These are phyloP conservation scores for Phytophthora macrochlamydospora DNA, from an alignment of 352 stramenopile species.

Conservation along the genomic window DNA sequence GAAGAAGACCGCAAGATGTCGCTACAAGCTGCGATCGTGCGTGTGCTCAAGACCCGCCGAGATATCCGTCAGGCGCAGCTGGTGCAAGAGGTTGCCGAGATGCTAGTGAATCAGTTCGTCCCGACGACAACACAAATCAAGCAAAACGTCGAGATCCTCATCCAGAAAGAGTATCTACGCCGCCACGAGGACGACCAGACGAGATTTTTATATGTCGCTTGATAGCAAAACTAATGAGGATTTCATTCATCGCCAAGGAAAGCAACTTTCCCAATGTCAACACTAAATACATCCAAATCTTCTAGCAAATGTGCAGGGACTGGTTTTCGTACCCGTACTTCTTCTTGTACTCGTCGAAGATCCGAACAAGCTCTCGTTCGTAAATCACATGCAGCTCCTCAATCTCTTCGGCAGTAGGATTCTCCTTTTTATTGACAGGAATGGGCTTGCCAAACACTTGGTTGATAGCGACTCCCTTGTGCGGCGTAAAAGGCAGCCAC, in stretches of 20 bases:
- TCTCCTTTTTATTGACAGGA: slow-evolving; percentile 54
- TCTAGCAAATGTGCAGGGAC: slow-evolving; percentile 62
- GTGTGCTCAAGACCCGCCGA: slow-evolving; percentile 81
- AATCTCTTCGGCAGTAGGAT: slow-evolving; percentile 67
- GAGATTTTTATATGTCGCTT: slow-evolving; percentile 78
- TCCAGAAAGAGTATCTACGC: slow-evolving; percentile 85
- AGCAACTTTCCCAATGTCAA: slow-evolving; percentile 1
- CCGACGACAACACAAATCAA: slow-evolving; percentile 63
- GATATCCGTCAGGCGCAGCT: slow-evolving; percentile 74
- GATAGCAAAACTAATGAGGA: slow-evolving; percentile 16
- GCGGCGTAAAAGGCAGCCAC: slow-evolving; percentile 57
- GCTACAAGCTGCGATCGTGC: slow-evolving; percentile 83
- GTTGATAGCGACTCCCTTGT: slow-evolving; percentile 64
- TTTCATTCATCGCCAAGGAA: slow-evolving; percentile 14
- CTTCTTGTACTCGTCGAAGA: slow-evolving; percentile 87
- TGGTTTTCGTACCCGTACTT: slow-evolving; percentile 70
- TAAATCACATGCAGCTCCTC: slow-evolving; percentile 73
- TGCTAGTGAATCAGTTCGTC: slow-evolving; percentile 80
- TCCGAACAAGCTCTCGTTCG: slow-evolving; percentile 67
- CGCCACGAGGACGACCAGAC: slow-evolving; percentile 65
- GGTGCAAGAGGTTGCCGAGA: slow-evolving; percentile 66
- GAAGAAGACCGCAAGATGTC: slow-evolving; percentile 90
- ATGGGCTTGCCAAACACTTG: slow-evolving; percentile 83
- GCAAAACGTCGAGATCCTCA: slow-evolving; percentile 83
- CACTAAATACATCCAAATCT: slow-evolving; percentile 18